phyloP scores from a whole-genome alignment of 768 basidiomycete species.

The Pleurotus tuber-regium region DNA sequence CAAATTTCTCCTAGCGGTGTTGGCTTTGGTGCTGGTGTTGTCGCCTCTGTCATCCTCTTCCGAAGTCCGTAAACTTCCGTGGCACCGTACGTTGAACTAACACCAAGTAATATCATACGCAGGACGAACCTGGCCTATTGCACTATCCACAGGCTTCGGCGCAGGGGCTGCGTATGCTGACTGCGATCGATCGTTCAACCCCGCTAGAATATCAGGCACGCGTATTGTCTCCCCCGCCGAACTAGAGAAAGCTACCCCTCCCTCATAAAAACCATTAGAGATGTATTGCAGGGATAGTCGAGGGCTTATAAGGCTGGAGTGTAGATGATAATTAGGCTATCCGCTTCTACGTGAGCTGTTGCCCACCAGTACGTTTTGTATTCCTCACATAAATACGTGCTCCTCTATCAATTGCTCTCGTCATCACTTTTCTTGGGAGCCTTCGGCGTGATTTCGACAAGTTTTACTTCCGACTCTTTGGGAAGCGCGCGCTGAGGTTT shows the following conservation, averaged over 20 bases:
- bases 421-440: neutral
- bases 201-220: constrained; percentile 82
- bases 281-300: constrained; percentile 12
- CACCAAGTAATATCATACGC: constrained; percentile 12
- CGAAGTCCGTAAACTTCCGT: constrained; percentile 58
- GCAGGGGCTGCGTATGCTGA: constrained; percentile 86
- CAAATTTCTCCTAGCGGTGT: constrained; percentile 56
- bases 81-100: neutral
- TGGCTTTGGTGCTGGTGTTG: constrained; percentile 86
- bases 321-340: neutral
- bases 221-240: constrained; percentile 56
- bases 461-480: constrained; percentile 31
- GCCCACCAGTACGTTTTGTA: constrained; percentile 7
- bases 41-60: constrained; percentile 89
- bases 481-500: constrained; percentile 26
- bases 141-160: constrained; percentile 84
- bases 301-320: neutral
- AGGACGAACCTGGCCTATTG: constrained; percentile 94
- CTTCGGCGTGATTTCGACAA: neutral
- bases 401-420: constrained; percentile 5
- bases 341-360: neutral
- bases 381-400: constrained; percentile 1
- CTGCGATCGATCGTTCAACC: constrained; percentile 93
- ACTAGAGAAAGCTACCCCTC: constrained; percentile 13
- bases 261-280: constrained; percentile 15